phyloP scores from a whole-genome alignment of 2,329 filamentous ascomycete species.

The Apiospora kogelbergensis region DNA sequence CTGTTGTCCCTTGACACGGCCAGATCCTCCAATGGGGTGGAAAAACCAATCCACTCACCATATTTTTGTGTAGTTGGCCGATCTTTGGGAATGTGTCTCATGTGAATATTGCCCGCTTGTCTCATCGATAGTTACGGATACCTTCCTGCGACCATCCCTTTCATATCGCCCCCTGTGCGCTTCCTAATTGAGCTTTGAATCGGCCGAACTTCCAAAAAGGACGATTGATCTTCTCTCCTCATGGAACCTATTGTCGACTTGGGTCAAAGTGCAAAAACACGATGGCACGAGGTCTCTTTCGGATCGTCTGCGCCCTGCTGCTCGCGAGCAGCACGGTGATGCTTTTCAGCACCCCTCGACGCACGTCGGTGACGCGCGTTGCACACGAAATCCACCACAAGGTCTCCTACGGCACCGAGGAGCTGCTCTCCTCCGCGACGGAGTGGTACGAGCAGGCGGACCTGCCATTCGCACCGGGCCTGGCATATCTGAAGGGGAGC shows the following conservation, averaged over 20 bases:
- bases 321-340: neutral
- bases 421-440: neutral
- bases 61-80: neutral
- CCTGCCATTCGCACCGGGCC: neutral
- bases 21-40: neutral
- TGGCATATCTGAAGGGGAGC: neutral
- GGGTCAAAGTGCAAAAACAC: neutral
- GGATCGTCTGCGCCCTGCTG: neutral
- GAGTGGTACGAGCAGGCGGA: neutral
- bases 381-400: neutral
- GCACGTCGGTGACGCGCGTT: neutral
- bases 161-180: neutral
- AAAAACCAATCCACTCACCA: neutral
- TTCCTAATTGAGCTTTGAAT: neutral
- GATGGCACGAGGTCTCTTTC: neutral
- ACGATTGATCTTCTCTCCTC: too few species aligned
- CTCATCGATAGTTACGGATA: neutral
- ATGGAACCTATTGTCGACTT: neutral
- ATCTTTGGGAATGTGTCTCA: neutral
- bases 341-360: neutral
- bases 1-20: neutral
- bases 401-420: neutral
- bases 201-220: neutral
- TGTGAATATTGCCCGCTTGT: neutral
- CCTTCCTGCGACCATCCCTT: neutral